Base-by-base conservation (phyloP, 257 asterid species). In the Solanum peruvianum region DNA sequence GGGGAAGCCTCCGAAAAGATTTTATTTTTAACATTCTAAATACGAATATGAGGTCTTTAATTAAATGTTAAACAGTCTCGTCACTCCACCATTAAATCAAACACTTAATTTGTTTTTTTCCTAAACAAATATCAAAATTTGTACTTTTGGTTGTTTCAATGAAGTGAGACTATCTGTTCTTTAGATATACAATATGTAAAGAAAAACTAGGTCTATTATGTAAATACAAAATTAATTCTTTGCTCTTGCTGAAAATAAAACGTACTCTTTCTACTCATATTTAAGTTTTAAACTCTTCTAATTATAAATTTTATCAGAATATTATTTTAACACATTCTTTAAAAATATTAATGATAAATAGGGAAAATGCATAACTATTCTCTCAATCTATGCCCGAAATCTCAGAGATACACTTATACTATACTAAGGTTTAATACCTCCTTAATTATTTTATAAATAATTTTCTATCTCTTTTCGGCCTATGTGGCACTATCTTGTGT, bases 41-140 rank as follows among this genome's bases (percentile, higher is more conserved):
- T 56, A 56, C n/a, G 11, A 56, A 56, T 0, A 7, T 20, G 11
- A 56, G 0, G 0, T 56, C 2, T 56, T 25, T 20, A 20, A 56
- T 56, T 56, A 56, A 56, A 56, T 10, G 2, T 56, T 4, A 18
- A 56, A 20, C 4, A 56, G 4, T 56, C 0, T 56, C 4, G 35
- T 33, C 35, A 33, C 5, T 33, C 4, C 4, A 3, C 35, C 35
- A 33, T 5, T 33, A 20, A 58, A 21, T 58, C 67, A 58, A 58
- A 21, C 13, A 8, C 67, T 21, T 58, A 9, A 21, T 21, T 58
- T n/a, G n/a, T n/a, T 58, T 21, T 58, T 58, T 58, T 58, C 21
- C 25, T 52, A 52, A 52, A 52, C n/a, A 52, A 52, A 52, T 52
- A 52, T 52, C 20, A 52, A 52, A 52, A 52, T 52, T 52, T 18